These are phyloP conservation scores for Cutaneotrichosporon mucoides DNA, from an alignment of 1,284 basidiomycete species.

Conservation along the genomic window DNA sequence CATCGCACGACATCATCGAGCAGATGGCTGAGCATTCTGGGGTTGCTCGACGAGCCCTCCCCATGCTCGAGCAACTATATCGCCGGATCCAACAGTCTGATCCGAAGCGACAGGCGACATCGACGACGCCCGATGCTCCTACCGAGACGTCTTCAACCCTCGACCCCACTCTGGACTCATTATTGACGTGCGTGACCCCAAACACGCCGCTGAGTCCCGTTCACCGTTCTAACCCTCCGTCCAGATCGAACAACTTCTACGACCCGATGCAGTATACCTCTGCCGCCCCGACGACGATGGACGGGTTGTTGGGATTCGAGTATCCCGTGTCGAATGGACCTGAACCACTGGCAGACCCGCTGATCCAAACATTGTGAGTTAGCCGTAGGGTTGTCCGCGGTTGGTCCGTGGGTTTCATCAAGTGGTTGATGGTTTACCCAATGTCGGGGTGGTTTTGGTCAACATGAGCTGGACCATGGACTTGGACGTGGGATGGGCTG, in stretches of 20 bases:
- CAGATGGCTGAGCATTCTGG: slow-evolving; percentile 20
- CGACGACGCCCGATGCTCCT: background rate
- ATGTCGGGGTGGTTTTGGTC: no score
- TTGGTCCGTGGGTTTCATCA: no score
- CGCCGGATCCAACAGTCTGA: slow-evolving; percentile 9
- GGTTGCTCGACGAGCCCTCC: slow-evolving; percentile 14
- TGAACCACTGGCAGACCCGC: slow-evolving; percentile 13
- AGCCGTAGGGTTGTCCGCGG: no score
- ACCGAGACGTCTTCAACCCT: background rate
- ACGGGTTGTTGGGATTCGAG: slow-evolving; percentile 15
- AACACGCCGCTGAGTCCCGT: no score
- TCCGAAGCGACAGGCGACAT: background rate
- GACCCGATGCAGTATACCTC: slow-evolving; percentile 1
- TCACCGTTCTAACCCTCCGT: background rate
- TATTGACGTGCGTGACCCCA: background rate
- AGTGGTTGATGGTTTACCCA: no score
- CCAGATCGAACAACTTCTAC: slow-evolving; percentile 3
- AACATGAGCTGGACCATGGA: no score
- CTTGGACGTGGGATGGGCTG: no score
- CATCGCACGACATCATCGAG: slow-evolving; percentile 17
- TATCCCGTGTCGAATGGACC: slow-evolving; percentile 5
- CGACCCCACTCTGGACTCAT: background rate
- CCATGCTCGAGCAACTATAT: slow-evolving; percentile 14
- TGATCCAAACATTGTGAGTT: slow-evolving; percentile 22
- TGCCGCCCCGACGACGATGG: slow-evolving; percentile 4